phyloP scores from a whole-genome alignment of 805 yeast species.

The Saturnispora saitoi region DNA sequence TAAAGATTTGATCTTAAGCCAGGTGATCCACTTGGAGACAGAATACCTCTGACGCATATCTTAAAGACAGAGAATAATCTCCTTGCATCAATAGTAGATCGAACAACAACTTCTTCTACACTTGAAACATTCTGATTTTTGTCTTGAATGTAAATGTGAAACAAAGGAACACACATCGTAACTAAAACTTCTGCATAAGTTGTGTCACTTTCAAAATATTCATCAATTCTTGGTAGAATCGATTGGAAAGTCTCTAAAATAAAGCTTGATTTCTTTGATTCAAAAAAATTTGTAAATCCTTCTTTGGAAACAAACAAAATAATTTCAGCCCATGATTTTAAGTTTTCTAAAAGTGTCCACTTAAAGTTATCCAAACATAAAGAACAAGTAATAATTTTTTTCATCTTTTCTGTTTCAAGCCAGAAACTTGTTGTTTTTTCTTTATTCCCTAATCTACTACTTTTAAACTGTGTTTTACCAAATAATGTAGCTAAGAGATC shows the following conservation, averaged over 20 bases:
- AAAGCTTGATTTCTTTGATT: constrained; percentile 45
- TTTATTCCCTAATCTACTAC: constrained; percentile 15
- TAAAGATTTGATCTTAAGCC: constrained; percentile 72
- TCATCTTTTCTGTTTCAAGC: constrained; percentile 23
- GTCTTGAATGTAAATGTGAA: constrained; percentile 51
- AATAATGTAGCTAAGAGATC: constrained; percentile 24
- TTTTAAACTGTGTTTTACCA: constrained; percentile 18
- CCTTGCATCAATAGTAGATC: constrained; percentile 33
- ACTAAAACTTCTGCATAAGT: constrained; percentile 68
- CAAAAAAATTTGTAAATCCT: constrained; percentile 34
- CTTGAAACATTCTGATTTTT: constrained; percentile 17
- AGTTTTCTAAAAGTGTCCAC: constrained; percentile 46
- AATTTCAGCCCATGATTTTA: constrained; percentile 79
- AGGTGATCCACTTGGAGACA: constrained; percentile 59
- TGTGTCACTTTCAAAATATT: constrained; percentile 59
- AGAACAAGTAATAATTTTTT: constrained; percentile 36
- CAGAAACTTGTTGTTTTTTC: constrained; percentile 16
- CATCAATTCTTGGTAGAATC: constrained; percentile 67
- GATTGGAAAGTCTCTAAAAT: constrained; percentile 70
- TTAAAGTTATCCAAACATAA: constrained; percentile 40
- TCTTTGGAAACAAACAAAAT: constrained; percentile 67
- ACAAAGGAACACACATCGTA: constrained; percentile 63
- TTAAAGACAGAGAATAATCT: constrained; percentile 63
- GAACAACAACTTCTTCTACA: constrained; percentile 24
- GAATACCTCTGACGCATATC: constrained; percentile 65